A percentile compares a stretch with the other conserved stretches of the same genome.
Evolutionary conservation across 2,329 filamentous ascomycete genomes (phyloP).

Genomic region (Diaporthe caulivora): DNA sequence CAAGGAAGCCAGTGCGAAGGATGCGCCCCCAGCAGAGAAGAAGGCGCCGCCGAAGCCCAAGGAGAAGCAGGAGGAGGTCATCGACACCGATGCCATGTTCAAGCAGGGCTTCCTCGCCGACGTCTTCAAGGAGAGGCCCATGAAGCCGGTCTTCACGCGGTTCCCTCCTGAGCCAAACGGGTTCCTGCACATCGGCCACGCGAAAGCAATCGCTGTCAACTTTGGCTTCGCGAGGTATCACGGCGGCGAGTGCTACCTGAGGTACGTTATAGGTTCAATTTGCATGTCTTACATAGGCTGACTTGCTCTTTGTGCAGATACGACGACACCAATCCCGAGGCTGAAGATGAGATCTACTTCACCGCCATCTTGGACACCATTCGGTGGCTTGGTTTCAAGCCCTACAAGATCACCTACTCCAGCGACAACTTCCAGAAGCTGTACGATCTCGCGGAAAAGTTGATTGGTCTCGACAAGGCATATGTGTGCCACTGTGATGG

Average conservation of each 20-base stretch:
- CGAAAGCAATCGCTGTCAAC: constrained; percentile 95
- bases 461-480: constrained; percentile 77
- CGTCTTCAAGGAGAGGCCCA: constrained; percentile 77
- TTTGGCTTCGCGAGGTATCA: constrained; percentile 93
- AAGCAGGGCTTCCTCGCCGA: constrained; percentile 81
- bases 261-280: neutral
- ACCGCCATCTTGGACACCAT: constrained; percentile 90
- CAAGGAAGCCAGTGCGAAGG: constrained; percentile 42
- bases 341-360: constrained; percentile 92
- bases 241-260: constrained; percentile 68
- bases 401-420: constrained; percentile 84
- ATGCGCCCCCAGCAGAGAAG: constrained; percentile 42
- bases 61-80: constrained; percentile 56
- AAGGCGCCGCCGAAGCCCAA: constrained; percentile 53
- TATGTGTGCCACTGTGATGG: constrained; percentile 89
- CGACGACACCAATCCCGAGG: constrained; percentile 96
- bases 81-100: constrained; percentile 78
- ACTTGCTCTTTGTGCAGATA: constrained; percentile 74
- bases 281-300: neutral
- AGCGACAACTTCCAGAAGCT: constrained; percentile 91
- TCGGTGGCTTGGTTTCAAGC: constrained; percentile 86
- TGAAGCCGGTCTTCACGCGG: constrained; percentile 74
- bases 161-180: constrained; percentile 94
- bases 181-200: constrained; percentile 92
- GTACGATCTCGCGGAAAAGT: constrained; percentile 88